Evolutionary conservation across 306 rosid genomes (phyloP), one percentile per base, ranked within the genome.

Genomic region (Begonia masoniana): DNA sequence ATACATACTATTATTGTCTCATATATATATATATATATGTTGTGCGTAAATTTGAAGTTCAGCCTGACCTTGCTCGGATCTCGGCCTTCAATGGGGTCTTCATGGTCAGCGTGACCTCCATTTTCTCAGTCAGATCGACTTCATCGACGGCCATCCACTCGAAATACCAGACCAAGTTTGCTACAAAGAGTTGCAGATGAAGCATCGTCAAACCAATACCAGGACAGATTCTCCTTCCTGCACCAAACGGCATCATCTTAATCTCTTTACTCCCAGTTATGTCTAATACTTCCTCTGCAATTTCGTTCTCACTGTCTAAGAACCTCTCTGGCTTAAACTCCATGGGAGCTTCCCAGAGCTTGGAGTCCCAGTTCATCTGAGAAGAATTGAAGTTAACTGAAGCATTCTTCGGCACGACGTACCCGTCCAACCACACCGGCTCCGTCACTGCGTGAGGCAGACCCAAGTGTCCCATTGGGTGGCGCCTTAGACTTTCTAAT

Each of bases 201-300:
- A 62, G 66, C 53, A 62, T 43, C 3, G 58, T 23, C 50, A 62
- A 6, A 16, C 52, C 50, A 52, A 43, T 15, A 7, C 66, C 66
- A n/a, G 58, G 66, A 39, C 66, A 62, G 10, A 62, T 62, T 46
- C 66, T 62, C 50, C 66, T 52, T 23, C 66, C 66, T 62, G 55
- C 66, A 7, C 66, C 66, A 24, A 42, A 62, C 6, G 66, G 66
- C 58, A 62, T 52, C 6, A 23, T 41, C 47, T 39, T 62, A 10
- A 52, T 43, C 58, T 61, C 58, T 24, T 43, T 62, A 12, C 13
- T 53, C 50, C 66, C 66, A 2, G 17, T 52, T 14, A 50, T 50
- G 19, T 50, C 54, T 5, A 52, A 24, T 4, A 13, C 36, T 19
- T 62, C 58, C 49, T 8, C 58, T 10, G 10, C 50, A 41, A 12